Evolutionary conservation across 2,329 filamentous ascomycete species (phyloP).

Genomic region (Cordyceps sp.): DNA sequence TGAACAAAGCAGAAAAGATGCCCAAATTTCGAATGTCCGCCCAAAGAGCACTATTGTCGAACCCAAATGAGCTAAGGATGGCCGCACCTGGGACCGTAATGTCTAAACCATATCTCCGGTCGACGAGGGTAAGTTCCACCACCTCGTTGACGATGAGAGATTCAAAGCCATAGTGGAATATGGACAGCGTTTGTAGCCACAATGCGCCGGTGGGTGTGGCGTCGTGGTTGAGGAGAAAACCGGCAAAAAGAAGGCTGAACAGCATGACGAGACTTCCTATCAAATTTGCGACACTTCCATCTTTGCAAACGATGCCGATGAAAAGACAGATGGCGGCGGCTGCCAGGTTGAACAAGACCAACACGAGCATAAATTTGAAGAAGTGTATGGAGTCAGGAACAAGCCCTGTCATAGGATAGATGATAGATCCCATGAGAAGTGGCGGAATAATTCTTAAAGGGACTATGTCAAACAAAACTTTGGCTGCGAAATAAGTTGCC

Average conservation of each 20-base stretch:
- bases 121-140: conserved; percentile 70
- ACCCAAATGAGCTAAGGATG: conserved; percentile 89
- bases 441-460: conserved; percentile 89
- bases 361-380: conserved; percentile 75
- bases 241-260: conserved; percentile 88
- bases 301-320: conserved; percentile 89
- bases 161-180: conserved; percentile 97
- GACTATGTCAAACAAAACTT: conserved; percentile 96
- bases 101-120: conserved; percentile 90
- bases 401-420: conserved; percentile 95
- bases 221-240: conserved; percentile 85
- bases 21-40: conserved; percentile 65
- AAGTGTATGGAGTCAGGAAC: conserved; percentile 72
- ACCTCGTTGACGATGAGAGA: conserved; percentile 96
- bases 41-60: conserved; percentile 78
- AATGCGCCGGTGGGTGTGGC: conserved; percentile 71
- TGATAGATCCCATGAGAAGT: conserved; percentile 84
- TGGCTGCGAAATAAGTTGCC: conserved; percentile 83
- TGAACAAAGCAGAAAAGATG: conserved; percentile 67
- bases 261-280: conserved; percentile 94
- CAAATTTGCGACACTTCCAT: conserved; percentile 78
- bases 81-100: conserved; percentile 91
- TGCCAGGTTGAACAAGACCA: conserved; percentile 91
- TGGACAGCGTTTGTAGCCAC: conserved; percentile 87
- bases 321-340: conserved; percentile 89